These are phyloP conservation scores for Aspergillus sp. DNA, from an alignment of 2,329 filamentous ascomycete species.

Conservation along the genomic window DNA sequence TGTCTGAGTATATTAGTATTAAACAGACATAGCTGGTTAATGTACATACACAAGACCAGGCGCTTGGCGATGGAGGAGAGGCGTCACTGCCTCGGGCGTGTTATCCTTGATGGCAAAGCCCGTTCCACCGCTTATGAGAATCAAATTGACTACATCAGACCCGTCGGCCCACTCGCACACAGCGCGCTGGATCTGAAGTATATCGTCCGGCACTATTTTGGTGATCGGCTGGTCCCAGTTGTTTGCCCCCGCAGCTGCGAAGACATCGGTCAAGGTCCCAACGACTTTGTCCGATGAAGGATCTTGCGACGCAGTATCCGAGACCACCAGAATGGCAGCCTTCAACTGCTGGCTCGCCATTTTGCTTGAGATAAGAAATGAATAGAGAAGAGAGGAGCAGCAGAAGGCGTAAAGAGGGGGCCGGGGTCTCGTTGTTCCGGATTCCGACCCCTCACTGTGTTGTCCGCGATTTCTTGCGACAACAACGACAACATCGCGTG, in stretches of 20 bases:
- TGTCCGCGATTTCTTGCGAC: not conserved
- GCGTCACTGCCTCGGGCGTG: conserved; percentile 85
- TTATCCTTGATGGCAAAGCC: conserved; percentile 83
- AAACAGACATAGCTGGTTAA: not conserved
- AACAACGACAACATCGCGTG: not conserved
- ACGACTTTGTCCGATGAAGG: conserved; percentile 75
- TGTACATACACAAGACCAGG: conserved; percentile 72
- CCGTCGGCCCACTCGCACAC: conserved; percentile 72
- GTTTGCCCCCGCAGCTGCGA: conserved; percentile 64
- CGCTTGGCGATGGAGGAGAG: conserved; percentile 79
- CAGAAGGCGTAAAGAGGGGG: not conserved
- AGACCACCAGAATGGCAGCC: conserved; percentile 80
- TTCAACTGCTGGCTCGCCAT: conserved; percentile 51
- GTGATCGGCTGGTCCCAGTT: conserved; percentile 71
- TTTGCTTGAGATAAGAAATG: not conserved
- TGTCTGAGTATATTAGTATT: conserved; percentile 54
- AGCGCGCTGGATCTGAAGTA: conserved; percentile 70
- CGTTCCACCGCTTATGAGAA: conserved; percentile 88
- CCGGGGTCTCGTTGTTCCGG: conserved; percentile 1
- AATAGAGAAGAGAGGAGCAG: not conserved
- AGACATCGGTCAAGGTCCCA: conserved; percentile 65
- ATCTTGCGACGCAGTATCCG: conserved; percentile 82
- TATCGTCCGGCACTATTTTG: conserved; percentile 77
- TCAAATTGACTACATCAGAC: conserved; percentile 65
- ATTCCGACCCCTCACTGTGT: conserved; percentile 1